Evolutionary conservation across 176 grass and related monocot species (phyloP), one percentile per base, ranked within the genome.

Genomic region (Aegilops umbellulata): DNA sequence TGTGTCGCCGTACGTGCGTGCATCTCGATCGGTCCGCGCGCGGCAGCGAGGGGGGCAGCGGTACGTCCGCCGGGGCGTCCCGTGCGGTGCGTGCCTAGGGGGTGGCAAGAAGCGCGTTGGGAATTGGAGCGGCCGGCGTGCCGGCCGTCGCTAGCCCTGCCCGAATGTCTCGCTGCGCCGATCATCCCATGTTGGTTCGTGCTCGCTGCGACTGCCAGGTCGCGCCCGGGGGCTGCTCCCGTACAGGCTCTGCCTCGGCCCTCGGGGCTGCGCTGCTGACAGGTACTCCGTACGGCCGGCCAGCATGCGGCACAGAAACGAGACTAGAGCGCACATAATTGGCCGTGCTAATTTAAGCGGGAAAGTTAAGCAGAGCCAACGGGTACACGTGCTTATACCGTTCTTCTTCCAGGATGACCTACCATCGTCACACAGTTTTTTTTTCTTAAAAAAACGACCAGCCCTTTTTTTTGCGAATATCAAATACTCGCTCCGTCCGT

Each of bases 121-220:
- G 72, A 90, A 87, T 60, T 87, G 84, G 74, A 83, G 84, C 49
- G 36, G 70, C 83, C 82, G 66, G 81, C 71, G 14, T 69, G 82
- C 88, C 60, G 68, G 7, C 1, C 74, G 41, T 5, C 68, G 68
- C 35, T 32, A 53, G 25, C 36, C 27, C 58, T 7, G 53, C n/a
- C 5, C 51, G 64, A 78, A 75, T 58, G 76, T 75, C 30, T 22
- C 57, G 29, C 42, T 39, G 68, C 68, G 34, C 67, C 34, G 67
- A 70, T 70, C 65, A 67, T 10, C 53, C 53, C 30, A 68, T 31
- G 8, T 79, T 69, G 76, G 80, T 67, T 61, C 64, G 19, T 7
- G 14, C 79, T 13, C 53, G 49, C 49, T 44, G 35, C 16, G 49
- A 46, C 29, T 12, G 49, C 47, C 74, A 58, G 74, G 46, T 11